Conservation (phyloP, 2,329 filamentous ascomycete species). For the Dryadomyces quercus-mongolicae region DNA sequence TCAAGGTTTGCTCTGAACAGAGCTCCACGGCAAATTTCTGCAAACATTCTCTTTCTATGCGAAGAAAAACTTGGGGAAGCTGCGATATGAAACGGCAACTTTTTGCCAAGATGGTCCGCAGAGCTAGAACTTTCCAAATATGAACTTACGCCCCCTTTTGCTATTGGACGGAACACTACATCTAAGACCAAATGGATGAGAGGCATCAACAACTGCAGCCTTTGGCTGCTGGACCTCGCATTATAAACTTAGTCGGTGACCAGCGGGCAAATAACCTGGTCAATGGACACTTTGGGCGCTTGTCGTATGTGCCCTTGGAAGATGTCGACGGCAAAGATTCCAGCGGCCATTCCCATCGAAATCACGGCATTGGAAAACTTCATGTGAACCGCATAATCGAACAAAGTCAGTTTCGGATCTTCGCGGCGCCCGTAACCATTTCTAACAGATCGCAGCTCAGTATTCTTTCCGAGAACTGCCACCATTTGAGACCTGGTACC, state of each 20-base stretch:
- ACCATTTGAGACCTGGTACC: constrained; percentile 16
- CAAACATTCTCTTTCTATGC: neutral
- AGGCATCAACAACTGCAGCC: neutral
- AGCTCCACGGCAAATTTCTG: neutral
- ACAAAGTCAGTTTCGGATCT: constrained; percentile 13
- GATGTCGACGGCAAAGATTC: neutral
- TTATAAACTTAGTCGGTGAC: constrained; percentile 15
- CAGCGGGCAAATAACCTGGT: constrained; percentile 31
- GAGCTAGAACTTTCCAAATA: neutral
- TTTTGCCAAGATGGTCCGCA: neutral
- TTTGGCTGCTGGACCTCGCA: neutral
- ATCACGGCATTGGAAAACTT: constrained; percentile 4
- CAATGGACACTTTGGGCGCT: constrained; percentile 39
- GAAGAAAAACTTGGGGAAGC: too few species aligned
- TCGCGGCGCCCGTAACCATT: too few species aligned
- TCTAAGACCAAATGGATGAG: constrained; percentile 15
- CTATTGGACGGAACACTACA: neutral
- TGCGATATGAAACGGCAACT: neutral
- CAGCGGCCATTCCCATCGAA: too few species aligned
- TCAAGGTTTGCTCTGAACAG: too few species aligned
- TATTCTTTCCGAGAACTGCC: constrained; percentile 16
- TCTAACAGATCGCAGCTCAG: neutral
- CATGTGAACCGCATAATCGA: constrained; percentile 5
- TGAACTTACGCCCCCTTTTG: neutral
- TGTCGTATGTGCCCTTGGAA: constrained; percentile 27